Evolutionary conservation across 2,329 filamentous ascomycete species (phyloP).

Genomic region (Penicillium decumbens): DNA sequence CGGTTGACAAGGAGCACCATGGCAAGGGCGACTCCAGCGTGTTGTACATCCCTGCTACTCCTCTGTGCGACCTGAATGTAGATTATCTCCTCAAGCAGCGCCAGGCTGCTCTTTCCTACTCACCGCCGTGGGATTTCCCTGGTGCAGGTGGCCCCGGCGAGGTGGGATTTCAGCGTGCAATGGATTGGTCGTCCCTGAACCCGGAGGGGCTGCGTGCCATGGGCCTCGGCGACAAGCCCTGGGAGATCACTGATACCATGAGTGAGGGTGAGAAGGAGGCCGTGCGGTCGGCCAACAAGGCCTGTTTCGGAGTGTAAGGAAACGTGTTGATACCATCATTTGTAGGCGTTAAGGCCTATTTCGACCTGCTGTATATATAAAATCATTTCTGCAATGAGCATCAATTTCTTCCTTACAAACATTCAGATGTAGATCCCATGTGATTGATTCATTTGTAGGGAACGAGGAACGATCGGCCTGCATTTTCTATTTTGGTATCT

Average conservation of each 20-base stretch:
- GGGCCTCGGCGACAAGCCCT: conserved; percentile 50
- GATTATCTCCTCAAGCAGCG: conserved; percentile 67
- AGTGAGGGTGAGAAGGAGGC: conserved; percentile 49
- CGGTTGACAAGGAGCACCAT: conserved; percentile 72
- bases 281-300: conserved; percentile 51
- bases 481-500: too few relatives aligned
- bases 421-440: too few relatives aligned
- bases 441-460: too few relatives aligned
- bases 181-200: conserved; percentile 39
- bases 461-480: too few relatives aligned
- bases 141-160: conserved; percentile 49
- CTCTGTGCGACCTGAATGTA: conserved; percentile 70
- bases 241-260: conserved; percentile 47
- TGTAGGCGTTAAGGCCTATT: not conserved
- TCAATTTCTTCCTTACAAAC: not conserved
- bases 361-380: not conserved
- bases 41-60: conserved; percentile 82
- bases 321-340: not conserved
- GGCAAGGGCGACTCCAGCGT: conserved; percentile 74
- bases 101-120: conserved; percentile 64
- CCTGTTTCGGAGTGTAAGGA: conserved; percentile 43
- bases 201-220: conserved; percentile 52
- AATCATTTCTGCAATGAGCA: not conserved
- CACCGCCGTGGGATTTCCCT: conserved; percentile 66
- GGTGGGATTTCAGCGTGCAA: conserved; percentile 35